Evolutionary conservation across 2,329 filamentous ascomycete species (phyloP).

Genomic region (Lasiodiplodia sp.): DNA sequence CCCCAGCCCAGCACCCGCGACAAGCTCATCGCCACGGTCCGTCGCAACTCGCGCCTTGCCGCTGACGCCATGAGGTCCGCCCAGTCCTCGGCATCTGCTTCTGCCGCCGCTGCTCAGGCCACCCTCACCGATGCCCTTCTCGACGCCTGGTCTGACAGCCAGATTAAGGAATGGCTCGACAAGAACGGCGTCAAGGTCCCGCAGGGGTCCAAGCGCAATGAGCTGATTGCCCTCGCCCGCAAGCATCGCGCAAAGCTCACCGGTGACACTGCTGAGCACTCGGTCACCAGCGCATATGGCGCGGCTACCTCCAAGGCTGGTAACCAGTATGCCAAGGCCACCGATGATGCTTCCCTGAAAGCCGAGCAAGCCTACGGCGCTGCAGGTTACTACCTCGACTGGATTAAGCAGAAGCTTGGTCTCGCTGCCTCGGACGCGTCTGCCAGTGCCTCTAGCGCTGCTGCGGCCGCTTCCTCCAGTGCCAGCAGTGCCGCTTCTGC

Average conservation of each 20-base stretch:
- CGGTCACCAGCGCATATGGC: slow-evolving; percentile 50
- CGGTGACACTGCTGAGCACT: slow-evolving; percentile 64
- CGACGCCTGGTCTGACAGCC: slow-evolving; percentile 85
- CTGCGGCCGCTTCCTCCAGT: slow-evolving; percentile 44
- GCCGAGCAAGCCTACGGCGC: slow-evolving; percentile 68
- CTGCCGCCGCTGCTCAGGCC: slow-evolving; percentile 67
- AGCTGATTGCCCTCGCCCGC: slow-evolving; percentile 85
- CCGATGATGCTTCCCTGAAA: slow-evolving; percentile 69
- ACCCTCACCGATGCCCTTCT: slow-evolving; percentile 84
- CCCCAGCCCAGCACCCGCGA: slow-evolving; percentile 87
- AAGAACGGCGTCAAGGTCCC: slow-evolving; percentile 89
- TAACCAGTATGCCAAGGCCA: slow-evolving; percentile 79
- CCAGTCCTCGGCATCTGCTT: slow-evolving; percentile 62
- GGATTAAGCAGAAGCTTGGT: slow-evolving; percentile 54
- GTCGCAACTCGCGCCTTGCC: slow-evolving; percentile 86
- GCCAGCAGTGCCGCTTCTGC: slow-evolving; percentile 44
- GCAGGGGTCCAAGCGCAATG: slow-evolving; percentile 88
- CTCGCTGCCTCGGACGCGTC: slow-evolving; percentile 48
- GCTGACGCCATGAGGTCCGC: slow-evolving; percentile 70
- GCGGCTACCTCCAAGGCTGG: slow-evolving; percentile 64
- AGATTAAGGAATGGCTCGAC: slow-evolving; percentile 92
- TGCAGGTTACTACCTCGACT: slow-evolving; percentile 48
- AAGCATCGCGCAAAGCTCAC: slow-evolving; percentile 80
- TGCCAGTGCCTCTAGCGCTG: slow-evolving; percentile 43
- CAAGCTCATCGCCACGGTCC: slow-evolving; percentile 85